A percentile compares a stretch with the other conserved stretches of the same genome.
Conservation (phyloP, 73 alveolate species). For the Urostyla sp. region DNA sequence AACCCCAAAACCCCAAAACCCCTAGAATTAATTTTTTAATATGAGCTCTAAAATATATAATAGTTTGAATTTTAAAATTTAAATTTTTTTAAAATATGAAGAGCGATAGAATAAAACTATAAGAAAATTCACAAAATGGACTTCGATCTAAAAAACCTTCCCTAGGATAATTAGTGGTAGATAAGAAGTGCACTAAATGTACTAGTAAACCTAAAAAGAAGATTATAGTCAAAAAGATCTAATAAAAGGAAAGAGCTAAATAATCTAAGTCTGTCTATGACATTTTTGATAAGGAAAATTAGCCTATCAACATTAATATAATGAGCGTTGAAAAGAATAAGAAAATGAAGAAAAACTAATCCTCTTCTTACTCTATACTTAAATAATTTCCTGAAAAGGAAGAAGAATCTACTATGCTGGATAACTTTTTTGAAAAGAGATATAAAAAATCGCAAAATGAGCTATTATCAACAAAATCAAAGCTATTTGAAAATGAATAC, state of each 20-base stretch:
- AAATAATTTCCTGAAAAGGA: not conserved
- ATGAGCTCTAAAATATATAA: too few species aligned
- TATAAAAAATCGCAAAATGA: constrained; percentile 6
- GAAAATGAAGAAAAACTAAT: not conserved
- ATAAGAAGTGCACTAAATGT: not conserved
- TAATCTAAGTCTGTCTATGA: too few species aligned
- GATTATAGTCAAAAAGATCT: too few species aligned
- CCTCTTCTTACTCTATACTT: not conserved
- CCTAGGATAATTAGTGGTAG: not conserved
- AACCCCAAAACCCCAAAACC: constrained; percentile 1
- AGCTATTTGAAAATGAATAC: constrained; percentile 29
- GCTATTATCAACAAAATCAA: not conserved
- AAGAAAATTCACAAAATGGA: not conserved
- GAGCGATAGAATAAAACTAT: not conserved
- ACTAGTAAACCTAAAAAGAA: not conserved
- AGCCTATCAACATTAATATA: not conserved
- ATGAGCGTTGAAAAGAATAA: not conserved
- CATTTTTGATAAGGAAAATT: not conserved
- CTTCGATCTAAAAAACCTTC: not conserved
- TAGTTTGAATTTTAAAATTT: not conserved
- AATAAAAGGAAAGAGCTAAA: too few species aligned
- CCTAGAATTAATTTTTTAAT: not conserved
- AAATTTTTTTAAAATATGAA: not conserved
- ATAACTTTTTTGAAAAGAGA: constrained; percentile 22
- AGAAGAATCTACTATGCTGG: constrained; percentile 16